These are phyloP conservation scores for Yamadazyma jaroonii DNA, from an alignment of 1,139 yeast species.

Conservation along the genomic window DNA sequence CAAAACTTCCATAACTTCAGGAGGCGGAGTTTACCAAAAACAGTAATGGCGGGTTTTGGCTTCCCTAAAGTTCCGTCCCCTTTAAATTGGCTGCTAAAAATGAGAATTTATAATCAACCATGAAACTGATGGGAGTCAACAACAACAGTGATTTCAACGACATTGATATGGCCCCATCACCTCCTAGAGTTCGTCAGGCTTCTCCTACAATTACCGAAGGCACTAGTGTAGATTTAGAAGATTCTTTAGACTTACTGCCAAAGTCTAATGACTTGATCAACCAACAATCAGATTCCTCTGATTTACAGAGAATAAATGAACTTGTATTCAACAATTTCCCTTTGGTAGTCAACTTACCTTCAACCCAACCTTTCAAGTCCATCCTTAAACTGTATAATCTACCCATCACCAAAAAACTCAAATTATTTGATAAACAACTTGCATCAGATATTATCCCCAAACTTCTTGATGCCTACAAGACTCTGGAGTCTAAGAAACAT, in stretches of 20 bases:
- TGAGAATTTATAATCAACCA: conserved; percentile 3
- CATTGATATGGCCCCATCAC: too few species aligned
- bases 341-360: conserved; percentile 4
- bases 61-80: too few species aligned
- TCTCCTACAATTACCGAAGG: too few species aligned
- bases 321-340: conserved; percentile 14
- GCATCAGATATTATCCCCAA: conserved; percentile 10
- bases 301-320: conserved; percentile 8
- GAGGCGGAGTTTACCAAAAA: too few species aligned
- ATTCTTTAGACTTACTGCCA: too few species aligned
- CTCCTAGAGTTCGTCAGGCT: too few species aligned
- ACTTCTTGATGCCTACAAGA: conserved; percentile 2
- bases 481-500: conserved; percentile 1
- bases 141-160: too few species aligned
- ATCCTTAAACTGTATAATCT: background rate
- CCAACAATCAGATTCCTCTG: background rate
- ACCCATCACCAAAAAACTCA: conserved; percentile 4
- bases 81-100: conserved; percentile 5
- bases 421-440: conserved; percentile 7
- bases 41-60: too few species aligned
- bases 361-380: background rate
- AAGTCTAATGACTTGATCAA: too few species aligned
- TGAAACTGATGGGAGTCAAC: too few species aligned
- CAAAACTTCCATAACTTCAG: too few species aligned
- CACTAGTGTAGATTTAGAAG: too few species aligned